Conservation (phyloP, 2,329 filamentous ascomycete genomes). For the Aureobasidium sp. region DNA sequence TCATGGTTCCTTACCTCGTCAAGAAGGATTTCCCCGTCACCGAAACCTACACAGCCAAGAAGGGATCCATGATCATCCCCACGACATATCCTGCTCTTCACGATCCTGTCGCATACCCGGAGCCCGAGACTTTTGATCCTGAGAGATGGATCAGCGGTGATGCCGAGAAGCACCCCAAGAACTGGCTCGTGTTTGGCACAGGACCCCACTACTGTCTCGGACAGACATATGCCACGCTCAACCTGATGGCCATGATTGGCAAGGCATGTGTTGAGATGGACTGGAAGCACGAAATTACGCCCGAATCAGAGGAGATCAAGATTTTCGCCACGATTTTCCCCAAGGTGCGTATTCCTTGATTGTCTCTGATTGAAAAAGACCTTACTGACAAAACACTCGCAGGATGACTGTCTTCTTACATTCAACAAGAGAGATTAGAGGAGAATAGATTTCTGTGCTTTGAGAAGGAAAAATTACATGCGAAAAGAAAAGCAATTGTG, state of each 20-base stretch:
- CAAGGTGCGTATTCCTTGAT: constrained; percentile 57
- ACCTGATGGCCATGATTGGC: constrained; percentile 80
- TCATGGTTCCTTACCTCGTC: constrained; percentile 91
- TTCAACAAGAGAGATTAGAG: constrained; percentile 12
- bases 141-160: constrained; percentile 86
- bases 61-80: constrained; percentile 91
- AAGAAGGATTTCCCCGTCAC: constrained; percentile 95
- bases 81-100: constrained; percentile 84
- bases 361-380: no score
- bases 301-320: constrained; percentile 84
- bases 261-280: constrained; percentile 62
- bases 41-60: constrained; percentile 79
- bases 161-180: constrained; percentile 87
- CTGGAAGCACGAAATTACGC: constrained; percentile 83
- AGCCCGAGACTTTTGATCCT: constrained; percentile 81
- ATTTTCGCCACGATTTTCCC: constrained; percentile 99
- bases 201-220: constrained; percentile 95
- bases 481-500: not conserved
- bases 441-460: not conserved
- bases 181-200: constrained; percentile 84
- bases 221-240: constrained; percentile 82
- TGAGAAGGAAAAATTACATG: not conserved
- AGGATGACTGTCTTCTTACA: constrained; percentile 14
- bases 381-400: not conserved
- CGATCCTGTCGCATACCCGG: constrained; percentile 84